Base-by-base conservation (phyloP, 805 yeast genomes). In the Metschnikowia proteae region DNA sequence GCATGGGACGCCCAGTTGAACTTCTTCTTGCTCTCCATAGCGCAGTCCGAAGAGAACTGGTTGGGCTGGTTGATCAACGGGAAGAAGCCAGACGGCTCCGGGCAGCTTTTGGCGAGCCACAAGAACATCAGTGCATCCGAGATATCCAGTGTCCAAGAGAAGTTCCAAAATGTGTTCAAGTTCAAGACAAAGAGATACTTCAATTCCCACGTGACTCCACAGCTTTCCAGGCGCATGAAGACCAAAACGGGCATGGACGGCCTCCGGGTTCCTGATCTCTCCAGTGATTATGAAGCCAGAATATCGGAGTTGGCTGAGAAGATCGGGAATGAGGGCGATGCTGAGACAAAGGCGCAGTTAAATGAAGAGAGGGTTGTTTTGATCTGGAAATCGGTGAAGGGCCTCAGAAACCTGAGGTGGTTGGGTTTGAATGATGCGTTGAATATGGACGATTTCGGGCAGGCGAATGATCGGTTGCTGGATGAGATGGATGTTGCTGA, bases 181-280 rank as follows among this genome's bases (percentile, higher is more conserved):
- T 63, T 9, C 62, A 70, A 55, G 64, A 62, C 43, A 8, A 70
- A 69, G 50, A 56, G 65, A 43, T 73, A 73, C 51, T 73, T 73
- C 62, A 71, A 73, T 50, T 56, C 62, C 1, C 71, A 68, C 48
- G 75, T 64, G 7, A 73, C 78, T 2, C 76, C 78, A 4, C 75
- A 69, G 52, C 60, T 73, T 17, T 65, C 76, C 1, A 54, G 76
- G 31, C 64, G 64, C 43, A 72, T 73, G 76, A 69, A 60, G 46
- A 62, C 60, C 0, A 39, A 43, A n/a, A 61, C 68, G 4, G 76
- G 74, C 0, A 49, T 72, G n/a, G 60, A 50, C 0, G 60, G 54
- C 28, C 53, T 56, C 22, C 69, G 37, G 40, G 29, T 23, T 5
- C 13, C 37, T 6, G 39, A 41, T 9, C 46, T 33, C 8, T 6